Conservation (phyloP, 192 early-diverging fungal species). For the Dissophora globulifera region DNA sequence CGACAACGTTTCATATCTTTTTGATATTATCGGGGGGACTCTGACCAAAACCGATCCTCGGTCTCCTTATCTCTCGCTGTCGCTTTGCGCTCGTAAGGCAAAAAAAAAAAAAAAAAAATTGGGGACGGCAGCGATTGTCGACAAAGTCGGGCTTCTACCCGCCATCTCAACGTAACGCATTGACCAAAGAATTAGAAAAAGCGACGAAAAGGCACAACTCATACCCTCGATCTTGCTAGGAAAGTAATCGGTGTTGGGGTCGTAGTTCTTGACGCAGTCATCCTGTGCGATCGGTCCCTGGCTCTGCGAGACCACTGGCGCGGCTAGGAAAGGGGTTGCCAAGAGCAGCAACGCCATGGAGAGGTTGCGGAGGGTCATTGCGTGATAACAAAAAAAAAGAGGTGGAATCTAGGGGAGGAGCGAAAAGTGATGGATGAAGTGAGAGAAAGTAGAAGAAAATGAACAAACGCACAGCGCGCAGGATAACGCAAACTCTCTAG, state of each 20-base stretch:
- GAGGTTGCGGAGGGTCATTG: slow-evolving; percentile 11
- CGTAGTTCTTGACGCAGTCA: slow-evolving; percentile 42
- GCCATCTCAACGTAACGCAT: too few species aligned
- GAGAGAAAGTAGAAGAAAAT: neutral
- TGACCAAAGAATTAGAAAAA: neutral
- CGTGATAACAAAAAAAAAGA: neutral
- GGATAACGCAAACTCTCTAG: too few species aligned
- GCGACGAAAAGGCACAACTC: neutral
- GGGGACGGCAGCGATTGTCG: too few species aligned
- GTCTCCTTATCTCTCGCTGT: too few species aligned
- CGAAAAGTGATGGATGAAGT: neutral
- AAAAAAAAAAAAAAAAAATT: too few species aligned
- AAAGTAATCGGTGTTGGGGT: slow-evolving; percentile 61
- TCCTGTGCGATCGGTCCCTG: slow-evolving; percentile 30
- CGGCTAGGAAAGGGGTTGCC: slow-evolving; percentile 26
- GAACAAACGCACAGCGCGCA: too few species aligned
- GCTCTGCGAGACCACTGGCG: slow-evolving; percentile 28
- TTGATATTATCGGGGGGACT: too few species aligned
- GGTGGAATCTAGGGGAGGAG: too few species aligned
- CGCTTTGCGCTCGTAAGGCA: too few species aligned
- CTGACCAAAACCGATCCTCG: too few species aligned
- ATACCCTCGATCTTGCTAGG: slow-evolving; percentile 55
- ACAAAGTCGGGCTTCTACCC: too few species aligned
- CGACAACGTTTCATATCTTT: too few species aligned
- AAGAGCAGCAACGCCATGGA: slow-evolving; percentile 27